A percentile compares a stretch with the other conserved stretches of the same genome.
Conservation (phyloP, 106 monocot genomes). For the Agapanthus africanus region DNA sequence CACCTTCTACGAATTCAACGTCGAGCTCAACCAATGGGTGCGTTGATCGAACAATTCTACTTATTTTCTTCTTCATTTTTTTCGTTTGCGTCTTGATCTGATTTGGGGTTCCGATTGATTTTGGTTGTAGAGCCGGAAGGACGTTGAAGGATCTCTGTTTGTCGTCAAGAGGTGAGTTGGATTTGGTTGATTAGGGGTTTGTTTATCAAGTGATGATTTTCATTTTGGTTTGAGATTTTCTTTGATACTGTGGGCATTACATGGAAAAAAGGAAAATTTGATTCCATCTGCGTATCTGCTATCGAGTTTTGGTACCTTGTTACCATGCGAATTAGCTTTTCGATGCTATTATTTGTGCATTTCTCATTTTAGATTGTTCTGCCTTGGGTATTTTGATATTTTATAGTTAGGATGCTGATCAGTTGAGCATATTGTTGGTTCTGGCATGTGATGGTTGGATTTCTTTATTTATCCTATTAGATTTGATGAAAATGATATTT, state of each 20-base stretch:
- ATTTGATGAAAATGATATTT: not conserved
- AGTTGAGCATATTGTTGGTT: not conserved
- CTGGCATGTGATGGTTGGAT: not conserved
- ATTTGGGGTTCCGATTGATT: not conserved
- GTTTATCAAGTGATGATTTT: not conserved
- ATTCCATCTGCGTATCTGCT: too few relatives aligned
- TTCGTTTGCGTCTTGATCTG: not conserved
- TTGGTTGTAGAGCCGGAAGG: conserved; percentile 74
- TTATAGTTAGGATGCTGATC: not conserved
- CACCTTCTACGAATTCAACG: conserved; percentile 87
- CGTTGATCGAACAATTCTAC: not conserved
- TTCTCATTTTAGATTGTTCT: not conserved
- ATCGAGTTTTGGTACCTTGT: not conserved
- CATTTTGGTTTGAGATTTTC: too few relatives aligned
- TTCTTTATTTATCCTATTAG: not conserved
- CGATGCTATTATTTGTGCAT: not conserved
- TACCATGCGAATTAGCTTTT: not conserved
- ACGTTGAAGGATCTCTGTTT: conserved; percentile 90
- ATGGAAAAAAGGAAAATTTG: too few relatives aligned
- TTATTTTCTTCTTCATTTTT: not conserved
- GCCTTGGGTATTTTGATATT: not conserved
- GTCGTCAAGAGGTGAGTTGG: conserved; percentile 76
- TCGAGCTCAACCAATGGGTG: conserved; percentile 89
- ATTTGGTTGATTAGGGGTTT: conserved; percentile 7
- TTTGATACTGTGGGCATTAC: too few relatives aligned